Conservation (phyloP, 306 rosid species). For the Senna siamea region DNA sequence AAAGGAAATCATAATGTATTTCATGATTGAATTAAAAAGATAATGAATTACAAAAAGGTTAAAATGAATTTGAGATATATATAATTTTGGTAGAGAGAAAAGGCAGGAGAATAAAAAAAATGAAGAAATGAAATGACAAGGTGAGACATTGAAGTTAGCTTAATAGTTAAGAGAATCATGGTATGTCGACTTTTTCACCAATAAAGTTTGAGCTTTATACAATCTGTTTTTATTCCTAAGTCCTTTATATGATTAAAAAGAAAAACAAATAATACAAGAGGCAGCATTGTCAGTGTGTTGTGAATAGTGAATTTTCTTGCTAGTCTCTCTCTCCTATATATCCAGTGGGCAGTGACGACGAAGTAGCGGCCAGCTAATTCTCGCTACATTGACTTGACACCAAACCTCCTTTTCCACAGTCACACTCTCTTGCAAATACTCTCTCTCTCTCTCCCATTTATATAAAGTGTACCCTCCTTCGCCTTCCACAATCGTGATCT, state of each 20-base stretch:
- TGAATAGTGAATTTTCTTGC: background rate
- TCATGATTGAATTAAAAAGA: constrained; percentile 8
- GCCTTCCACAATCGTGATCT: background rate
- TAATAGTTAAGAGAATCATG: constrained; percentile 50
- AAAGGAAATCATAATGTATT: constrained; percentile 5
- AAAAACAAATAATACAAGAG: background rate
- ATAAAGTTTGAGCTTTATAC: constrained; percentile 15
- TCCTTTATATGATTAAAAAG: background rate
- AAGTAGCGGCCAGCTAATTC: constrained; percentile 64
- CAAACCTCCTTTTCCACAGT: constrained; percentile 47
- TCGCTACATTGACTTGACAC: constrained; percentile 62
- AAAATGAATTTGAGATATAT: background rate
- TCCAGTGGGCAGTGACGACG: constrained; percentile 38
- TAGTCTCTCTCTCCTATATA: background rate
- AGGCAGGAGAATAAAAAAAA: too few relatives aligned
- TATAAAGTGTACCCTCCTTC: background rate
- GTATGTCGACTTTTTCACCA: background rate
- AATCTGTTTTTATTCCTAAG: background rate
- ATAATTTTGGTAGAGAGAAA: background rate
- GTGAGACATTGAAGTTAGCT: constrained; percentile 31
- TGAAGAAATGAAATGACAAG: background rate
- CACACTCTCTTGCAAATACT: background rate
- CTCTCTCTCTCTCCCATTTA: background rate
- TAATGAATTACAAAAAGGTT: background rate
- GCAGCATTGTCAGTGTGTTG: too few relatives aligned